Conservation (phyloP, 2,329 filamentous ascomycete species). For the Bisporella sp. region DNA sequence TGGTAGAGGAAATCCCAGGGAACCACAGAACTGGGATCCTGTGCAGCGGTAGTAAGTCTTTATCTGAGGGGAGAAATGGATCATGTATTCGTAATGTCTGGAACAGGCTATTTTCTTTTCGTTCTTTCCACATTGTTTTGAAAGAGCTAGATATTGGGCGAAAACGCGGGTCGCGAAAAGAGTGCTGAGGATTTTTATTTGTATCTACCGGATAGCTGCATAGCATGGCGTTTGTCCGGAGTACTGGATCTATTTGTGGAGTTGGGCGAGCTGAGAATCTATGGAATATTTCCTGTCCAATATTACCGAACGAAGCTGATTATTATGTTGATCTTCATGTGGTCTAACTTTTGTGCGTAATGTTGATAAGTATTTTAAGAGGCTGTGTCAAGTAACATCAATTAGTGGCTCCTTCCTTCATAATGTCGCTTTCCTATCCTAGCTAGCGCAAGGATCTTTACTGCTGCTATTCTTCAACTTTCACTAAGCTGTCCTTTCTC, state of each 20-base stretch:
- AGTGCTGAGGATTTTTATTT: neutral
- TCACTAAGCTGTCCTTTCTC: too few relatives aligned
- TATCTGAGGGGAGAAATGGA: neutral
- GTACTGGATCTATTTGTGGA: neutral
- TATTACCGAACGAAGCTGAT: neutral
- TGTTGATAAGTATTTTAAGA: too few relatives aligned
- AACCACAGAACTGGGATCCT: conserved; percentile 22
- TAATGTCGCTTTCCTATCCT: too few relatives aligned
- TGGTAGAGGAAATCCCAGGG: conserved; percentile 1
- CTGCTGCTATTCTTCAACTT: too few relatives aligned
- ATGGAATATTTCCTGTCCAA: neutral
- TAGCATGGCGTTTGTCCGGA: neutral
- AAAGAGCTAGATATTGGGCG: neutral
- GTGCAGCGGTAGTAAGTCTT: conserved; percentile 11
- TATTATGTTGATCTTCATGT: neutral
- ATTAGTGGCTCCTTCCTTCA: too few relatives aligned
- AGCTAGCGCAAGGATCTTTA: too few relatives aligned
- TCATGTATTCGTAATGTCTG: too few relatives aligned
- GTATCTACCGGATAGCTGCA: neutral
- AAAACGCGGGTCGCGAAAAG: neutral
- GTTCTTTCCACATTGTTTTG: neutral
- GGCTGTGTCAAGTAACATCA: too few relatives aligned
- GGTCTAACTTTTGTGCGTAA: too few relatives aligned
- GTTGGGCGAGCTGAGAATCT: neutral
- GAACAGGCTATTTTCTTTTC: too few relatives aligned